phyloP scores from a whole-genome alignment of 805 yeast species.

The Candida sphagnicola region DNA sequence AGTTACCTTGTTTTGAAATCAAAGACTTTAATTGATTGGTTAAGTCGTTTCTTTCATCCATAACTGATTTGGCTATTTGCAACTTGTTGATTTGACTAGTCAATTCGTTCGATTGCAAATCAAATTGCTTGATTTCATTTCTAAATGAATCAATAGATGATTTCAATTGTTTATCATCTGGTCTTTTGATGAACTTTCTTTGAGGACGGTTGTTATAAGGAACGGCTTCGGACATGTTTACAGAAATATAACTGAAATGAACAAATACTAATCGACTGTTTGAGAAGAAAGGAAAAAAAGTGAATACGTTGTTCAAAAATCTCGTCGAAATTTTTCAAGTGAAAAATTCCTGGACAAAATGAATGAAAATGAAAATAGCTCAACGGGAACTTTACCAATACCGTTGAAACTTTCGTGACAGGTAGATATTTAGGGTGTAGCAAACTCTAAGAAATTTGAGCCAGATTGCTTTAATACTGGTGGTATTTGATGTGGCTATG shows the following conservation, averaged over 20 bases:
- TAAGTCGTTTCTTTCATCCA: conserved; percentile 29
- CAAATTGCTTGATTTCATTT: conserved; percentile 61
- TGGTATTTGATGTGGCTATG: too few species aligned
- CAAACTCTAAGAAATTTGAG: too few species aligned
- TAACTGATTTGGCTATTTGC: conserved; percentile 27
- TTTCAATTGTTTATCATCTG: conserved; percentile 66
- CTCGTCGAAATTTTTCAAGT: neutral
- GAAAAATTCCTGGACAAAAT: too few species aligned
- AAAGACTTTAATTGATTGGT: conserved; percentile 37
- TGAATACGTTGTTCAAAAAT: neutral
- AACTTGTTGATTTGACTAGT: conserved; percentile 49
- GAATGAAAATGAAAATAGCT: too few species aligned
- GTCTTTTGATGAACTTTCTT: conserved; percentile 65
- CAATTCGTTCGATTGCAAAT: conserved; percentile 48
- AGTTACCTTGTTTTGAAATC: conserved; percentile 43
- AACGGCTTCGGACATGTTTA: conserved; percentile 7
- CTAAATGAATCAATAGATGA: conserved; percentile 51
- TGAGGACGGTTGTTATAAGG: conserved; percentile 12
- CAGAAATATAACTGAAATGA: too few species aligned
- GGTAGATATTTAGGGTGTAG: too few species aligned
- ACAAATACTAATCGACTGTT: too few species aligned
- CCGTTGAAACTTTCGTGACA: too few species aligned
- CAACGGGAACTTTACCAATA: too few species aligned
- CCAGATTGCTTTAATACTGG: too few species aligned
- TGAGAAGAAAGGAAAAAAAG: too few species aligned